Conservation (phyloP, 2,329 filamentous ascomycete genomes). For the Colletotrichum cuscutae region DNA sequence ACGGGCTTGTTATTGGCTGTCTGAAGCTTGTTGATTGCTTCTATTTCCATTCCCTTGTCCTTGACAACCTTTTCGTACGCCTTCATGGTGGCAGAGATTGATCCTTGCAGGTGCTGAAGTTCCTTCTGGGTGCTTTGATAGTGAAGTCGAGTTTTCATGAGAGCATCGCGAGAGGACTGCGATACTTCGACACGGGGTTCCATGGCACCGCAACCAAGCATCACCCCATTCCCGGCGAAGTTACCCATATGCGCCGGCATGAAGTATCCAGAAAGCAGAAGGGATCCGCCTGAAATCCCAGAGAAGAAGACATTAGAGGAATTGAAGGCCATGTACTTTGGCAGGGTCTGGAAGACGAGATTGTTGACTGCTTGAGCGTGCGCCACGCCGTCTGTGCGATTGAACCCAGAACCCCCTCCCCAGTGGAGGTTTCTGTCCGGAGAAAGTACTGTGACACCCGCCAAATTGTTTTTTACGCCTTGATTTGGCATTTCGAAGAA, state of each 20-base stretch:
- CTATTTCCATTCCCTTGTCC: constrained; percentile 52
- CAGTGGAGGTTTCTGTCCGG: constrained; percentile 66
- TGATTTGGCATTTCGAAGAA: constrained; percentile 69
- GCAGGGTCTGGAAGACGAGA: constrained; percentile 58
- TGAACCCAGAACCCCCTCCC: constrained; percentile 63
- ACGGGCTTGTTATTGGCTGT: constrained; percentile 66
- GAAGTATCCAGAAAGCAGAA: constrained; percentile 67
- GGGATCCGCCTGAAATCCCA: constrained; percentile 64
- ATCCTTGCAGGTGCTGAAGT: constrained; percentile 56
- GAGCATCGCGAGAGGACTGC: constrained; percentile 50
- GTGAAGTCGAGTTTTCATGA: constrained; percentile 61
- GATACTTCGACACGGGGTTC: constrained; percentile 63
- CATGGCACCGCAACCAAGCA: constrained; percentile 66
- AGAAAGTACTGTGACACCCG: constrained; percentile 63
- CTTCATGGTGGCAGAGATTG: constrained; percentile 59
- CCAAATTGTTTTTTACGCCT: constrained; percentile 58
- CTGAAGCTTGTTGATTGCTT: constrained; percentile 61
- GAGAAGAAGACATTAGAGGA: constrained; percentile 64
- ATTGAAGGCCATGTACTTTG: constrained; percentile 65
- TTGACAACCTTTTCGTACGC: constrained; percentile 61
- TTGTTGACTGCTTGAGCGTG: constrained; percentile 67
- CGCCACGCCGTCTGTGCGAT: constrained; percentile 63
- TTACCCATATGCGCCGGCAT: constrained; percentile 65
- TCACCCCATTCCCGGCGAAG: constrained; percentile 59
- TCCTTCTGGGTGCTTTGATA: constrained; percentile 67